These are phyloP conservation scores for Ceriops tagal DNA, from an alignment of 345 rosid genomes.

Conservation along the genomic window DNA sequence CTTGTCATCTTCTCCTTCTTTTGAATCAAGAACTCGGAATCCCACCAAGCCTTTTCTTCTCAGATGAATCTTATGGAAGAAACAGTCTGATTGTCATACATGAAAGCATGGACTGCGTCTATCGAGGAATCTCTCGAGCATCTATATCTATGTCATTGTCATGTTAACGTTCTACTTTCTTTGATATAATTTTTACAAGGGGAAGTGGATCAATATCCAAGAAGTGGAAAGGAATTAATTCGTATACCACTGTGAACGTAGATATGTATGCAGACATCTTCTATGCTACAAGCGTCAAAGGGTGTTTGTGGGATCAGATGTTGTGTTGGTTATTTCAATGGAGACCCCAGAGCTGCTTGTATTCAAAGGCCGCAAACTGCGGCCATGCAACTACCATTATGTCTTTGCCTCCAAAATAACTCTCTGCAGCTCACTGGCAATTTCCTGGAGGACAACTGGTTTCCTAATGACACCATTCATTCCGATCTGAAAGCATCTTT, in stretches of 20 bases:
- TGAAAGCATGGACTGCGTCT: too few relatives aligned
- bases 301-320: background rate
- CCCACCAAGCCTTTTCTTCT: too few relatives aligned
- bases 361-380: background rate
- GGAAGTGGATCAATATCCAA: too few relatives aligned
- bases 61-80: too few relatives aligned
- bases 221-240: background rate
- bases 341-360: background rate
- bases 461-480: conserved; percentile 78
- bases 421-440: conserved; percentile 69
- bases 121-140: too few relatives aligned
- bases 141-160: too few relatives aligned
- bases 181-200: too few relatives aligned
- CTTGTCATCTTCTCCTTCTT: too few relatives aligned
- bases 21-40: too few relatives aligned
- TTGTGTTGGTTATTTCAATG: conserved; percentile 9
- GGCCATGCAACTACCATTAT: conserved; percentile 10
- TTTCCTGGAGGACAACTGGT: conserved; percentile 60
- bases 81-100: too few relatives aligned
- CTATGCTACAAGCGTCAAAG: conserved; percentile 18
- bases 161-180: too few relatives aligned
- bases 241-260: conserved; percentile 33
- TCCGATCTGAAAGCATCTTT: conserved; percentile 59
- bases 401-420: conserved; percentile 52
- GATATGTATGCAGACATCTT: conserved; percentile 29